Evolutionary conservation across 371 early-diverging fungal genomes (phyloP).

Genomic region (Dichotomocladium elegans): DNA sequence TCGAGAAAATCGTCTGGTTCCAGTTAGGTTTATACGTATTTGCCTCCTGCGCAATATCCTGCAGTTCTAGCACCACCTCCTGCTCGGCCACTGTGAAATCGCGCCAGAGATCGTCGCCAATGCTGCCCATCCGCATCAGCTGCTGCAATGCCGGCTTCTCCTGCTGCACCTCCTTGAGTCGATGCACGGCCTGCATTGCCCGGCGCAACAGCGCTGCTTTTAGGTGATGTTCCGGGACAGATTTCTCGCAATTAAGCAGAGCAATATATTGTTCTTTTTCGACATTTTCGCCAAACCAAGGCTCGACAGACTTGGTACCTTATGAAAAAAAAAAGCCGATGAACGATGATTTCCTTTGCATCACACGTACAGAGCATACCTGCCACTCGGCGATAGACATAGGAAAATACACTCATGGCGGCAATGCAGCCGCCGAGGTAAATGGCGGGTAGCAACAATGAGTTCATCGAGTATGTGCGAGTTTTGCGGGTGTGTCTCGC

Average conservation of each 20-base stretch:
- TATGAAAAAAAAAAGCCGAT: too few species aligned
- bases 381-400: constrained; percentile 45
- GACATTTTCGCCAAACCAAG: constrained; percentile 69
- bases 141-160: constrained; percentile 77
- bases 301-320: constrained; percentile 40
- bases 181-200: constrained; percentile 78
- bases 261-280: constrained; percentile 71
- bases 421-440: constrained; percentile 62
- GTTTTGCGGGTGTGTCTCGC: too few species aligned
- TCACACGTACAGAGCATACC: constrained; percentile 10
- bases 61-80: constrained; percentile 77
- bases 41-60: constrained; percentile 79
- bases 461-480: constrained; percentile 25
- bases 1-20: constrained; percentile 83
- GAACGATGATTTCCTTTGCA: background rate
- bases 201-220: constrained; percentile 79
- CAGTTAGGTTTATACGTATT: constrained; percentile 81
- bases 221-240: constrained; percentile 61
- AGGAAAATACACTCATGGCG: constrained; percentile 60
- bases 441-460: constrained; percentile 47
- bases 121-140: constrained; percentile 78
- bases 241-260: constrained; percentile 56
- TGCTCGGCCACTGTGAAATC: constrained; percentile 78
- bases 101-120: constrained; percentile 86
- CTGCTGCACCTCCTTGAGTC: constrained; percentile 71